Base-by-base conservation (phyloP, 2,329 filamentous ascomycete species). In the Hirsutella thompsonii region DNA sequence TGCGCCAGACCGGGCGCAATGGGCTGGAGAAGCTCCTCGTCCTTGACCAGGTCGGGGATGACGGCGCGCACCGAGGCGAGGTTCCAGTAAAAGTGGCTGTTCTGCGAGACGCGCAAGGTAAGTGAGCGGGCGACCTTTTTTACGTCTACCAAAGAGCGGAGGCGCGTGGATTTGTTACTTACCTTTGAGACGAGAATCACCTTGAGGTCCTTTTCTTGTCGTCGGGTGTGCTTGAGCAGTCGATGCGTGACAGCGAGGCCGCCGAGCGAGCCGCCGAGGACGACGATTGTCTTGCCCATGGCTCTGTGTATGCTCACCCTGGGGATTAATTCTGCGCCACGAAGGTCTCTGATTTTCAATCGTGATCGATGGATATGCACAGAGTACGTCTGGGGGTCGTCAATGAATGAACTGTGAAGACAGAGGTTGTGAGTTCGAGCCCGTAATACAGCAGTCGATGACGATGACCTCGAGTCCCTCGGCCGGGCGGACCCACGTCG, bases 11-110 rank as follows among this genome's bases (percentile, higher is more conserved):
- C 69, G 1, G 63, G 55, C 42, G 60, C 61, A 41, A 78, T 69
- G 28, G 72, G 63, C 39, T 60, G 60, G 53, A 69, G 64, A 47
- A 74, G 57, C 47, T 74, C 59, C 10, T 71, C 65, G 45, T 74
- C 68, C 30, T 61, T 61, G 51, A 75, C 47, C 38, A 61, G 46
- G 30, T 62, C 67, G 3, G 72, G 71, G 36, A 76, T 57, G 46
- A 77, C 66, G 55, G 69, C 71, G 37, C 74, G 69, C 35, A 74
- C 66, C 1, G 73, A 66, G 20, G 71, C 72, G 5, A 76, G 42
- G 55, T 75, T 76, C 72, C 72, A 76, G 60, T 67, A 77, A 48
- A 77, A 71, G 49, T 77, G 71, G 46, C 62, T 68, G 48, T 67
- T 76, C 68, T 76, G 43, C 34, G 26, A 20, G 32, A 26, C 37